These are phyloP conservation scores for Rhizoclosmatium globosum DNA, from an alignment of 192 early-diverging fungal species.

Conservation along the genomic window DNA sequence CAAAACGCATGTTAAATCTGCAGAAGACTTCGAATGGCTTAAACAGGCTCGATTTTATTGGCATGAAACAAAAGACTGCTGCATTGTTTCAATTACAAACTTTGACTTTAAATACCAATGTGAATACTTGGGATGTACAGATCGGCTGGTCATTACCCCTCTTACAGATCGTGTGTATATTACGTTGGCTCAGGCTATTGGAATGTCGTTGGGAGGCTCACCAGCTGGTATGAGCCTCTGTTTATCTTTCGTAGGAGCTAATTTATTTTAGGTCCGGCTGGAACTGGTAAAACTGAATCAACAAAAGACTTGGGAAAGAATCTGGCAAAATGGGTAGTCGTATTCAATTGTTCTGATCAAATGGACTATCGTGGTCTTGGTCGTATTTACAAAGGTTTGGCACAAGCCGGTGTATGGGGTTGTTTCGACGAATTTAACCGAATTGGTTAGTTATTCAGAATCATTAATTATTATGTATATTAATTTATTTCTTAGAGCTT, in stretches of 20 bases:
- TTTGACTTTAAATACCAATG: conserved; percentile 73
- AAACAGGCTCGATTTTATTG: conserved; percentile 74
- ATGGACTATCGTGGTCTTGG: conserved; percentile 75
- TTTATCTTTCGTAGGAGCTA: background rate
- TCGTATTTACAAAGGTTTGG: conserved; percentile 70
- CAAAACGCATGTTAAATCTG: conserved; percentile 64
- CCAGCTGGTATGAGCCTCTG: conserved; percentile 50
- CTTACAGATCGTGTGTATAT: conserved; percentile 70
- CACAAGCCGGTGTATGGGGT: conserved; percentile 71
- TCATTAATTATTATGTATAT: background rate
- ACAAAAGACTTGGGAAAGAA: conserved; percentile 72
- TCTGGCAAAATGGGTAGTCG: conserved; percentile 73
- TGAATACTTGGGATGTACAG: conserved; percentile 71
- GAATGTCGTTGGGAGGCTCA: conserved; percentile 72
- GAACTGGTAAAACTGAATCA: conserved; percentile 73
- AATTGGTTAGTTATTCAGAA: conserved; percentile 38
- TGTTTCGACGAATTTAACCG: conserved; percentile 76
- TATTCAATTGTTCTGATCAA: conserved; percentile 75
- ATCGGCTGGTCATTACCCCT: conserved; percentile 71
- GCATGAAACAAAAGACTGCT: conserved; percentile 75
- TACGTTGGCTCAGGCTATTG: conserved; percentile 69
- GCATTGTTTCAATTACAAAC: conserved; percentile 70
- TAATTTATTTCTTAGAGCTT: conserved; percentile 47
- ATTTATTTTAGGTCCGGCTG: conserved; percentile 28
- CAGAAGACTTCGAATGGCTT: conserved; percentile 73